Base-by-base conservation (phyloP, 257 asterid species). In the Nicotiana benthamiana region DNA sequence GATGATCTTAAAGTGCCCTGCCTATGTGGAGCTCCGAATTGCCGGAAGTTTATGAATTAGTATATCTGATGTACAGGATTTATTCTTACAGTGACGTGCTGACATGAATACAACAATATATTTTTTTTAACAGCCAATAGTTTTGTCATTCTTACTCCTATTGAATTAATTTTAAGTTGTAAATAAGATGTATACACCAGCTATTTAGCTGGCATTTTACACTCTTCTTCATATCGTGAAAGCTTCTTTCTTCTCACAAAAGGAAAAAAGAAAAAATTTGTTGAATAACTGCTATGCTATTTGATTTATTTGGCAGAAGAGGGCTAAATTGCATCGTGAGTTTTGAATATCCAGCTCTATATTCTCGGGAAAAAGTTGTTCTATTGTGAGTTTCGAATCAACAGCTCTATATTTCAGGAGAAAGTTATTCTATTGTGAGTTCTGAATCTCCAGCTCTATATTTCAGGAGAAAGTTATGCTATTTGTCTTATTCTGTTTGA, bases 1-100 rank as follows among this genome's bases (percentile, higher is more conserved):
- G 99, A 93, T n/a, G 99, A 96, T 10, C 93, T 81, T 52, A 96
- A 87, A 88, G 97, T 96, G 53, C 98, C 94, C 32, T 96, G 99
- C 91, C 68, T 86, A 75, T 94, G 98, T 83, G 76, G 83, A 75
- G 91, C 99, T 82, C 85, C 90, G 4, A 96, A 89, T 90, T 96
- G 99, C 90, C 72, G 95, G 83, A 91, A 83, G 82, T 96, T 90
- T 65, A 88, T 96, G 92, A 94, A 96, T 85, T 96, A 87, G 88
- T 67, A 32, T 36, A 60, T 68, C 36, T 18, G 79, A 43, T 57
- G 87, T 83, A 77, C 60, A 85, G 72, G 75, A 46, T 48, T n/a
- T 70, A 28, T 70, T 61, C 62, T 13, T 74, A 74, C 79, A 74
- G 79, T 51, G 79, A 74, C 43, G 17, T 53, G 79, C 62, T 74